A percentile compares a stretch with the other conserved stretches of the same genome.
Evolutionary conservation across 2,329 filamentous ascomycete species (phyloP).

Genomic region (Penicillium griseofulvum): DNA sequence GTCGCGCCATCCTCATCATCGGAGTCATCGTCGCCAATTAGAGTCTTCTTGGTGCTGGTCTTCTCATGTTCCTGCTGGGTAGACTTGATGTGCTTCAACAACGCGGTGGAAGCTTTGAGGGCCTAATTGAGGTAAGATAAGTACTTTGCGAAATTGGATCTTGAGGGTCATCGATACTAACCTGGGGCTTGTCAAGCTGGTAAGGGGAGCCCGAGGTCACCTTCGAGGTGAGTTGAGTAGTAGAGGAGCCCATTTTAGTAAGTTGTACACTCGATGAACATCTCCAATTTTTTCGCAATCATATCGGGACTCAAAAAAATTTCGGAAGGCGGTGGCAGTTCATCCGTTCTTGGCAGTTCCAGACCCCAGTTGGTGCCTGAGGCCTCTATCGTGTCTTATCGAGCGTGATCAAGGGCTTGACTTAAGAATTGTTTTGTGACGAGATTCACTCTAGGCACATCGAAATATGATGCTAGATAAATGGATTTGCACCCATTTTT

Average conservation of each 20-base stretch:
- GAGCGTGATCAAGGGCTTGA: too few relatives aligned
- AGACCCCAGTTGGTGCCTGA: conserved; percentile 17
- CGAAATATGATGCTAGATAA: too few relatives aligned
- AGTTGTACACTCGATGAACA: conserved; percentile 21
- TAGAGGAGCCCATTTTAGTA: conserved; percentile 42
- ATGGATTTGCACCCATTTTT: background rate
- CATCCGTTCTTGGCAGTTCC: conserved; percentile 28
- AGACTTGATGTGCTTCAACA: conserved; percentile 57
- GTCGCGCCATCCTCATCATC: conserved; percentile 45
- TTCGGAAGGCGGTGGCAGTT: conserved; percentile 40
- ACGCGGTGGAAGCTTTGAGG: conserved; percentile 58
- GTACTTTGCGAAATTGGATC: conserved; percentile 14
- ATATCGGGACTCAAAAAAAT: conserved; percentile 36
- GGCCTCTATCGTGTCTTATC: conserved; percentile 1
- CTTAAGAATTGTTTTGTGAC: too few relatives aligned
- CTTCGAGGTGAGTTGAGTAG: conserved; percentile 40
- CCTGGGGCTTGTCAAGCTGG: conserved; percentile 49
- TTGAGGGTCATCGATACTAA: conserved; percentile 22
- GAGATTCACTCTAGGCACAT: too few relatives aligned
- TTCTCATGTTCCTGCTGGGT: conserved; percentile 49
- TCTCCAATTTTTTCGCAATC: conserved; percentile 31
- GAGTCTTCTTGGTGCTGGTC: conserved; percentile 52
- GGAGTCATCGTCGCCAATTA: conserved; percentile 50
- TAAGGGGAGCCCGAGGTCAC: conserved; percentile 46
- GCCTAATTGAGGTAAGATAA: conserved; percentile 42